These are phyloP conservation scores for Neurospora cerealis DNA, from an alignment of 495 filamentous ascomycete genomes.

Conservation along the genomic window DNA sequence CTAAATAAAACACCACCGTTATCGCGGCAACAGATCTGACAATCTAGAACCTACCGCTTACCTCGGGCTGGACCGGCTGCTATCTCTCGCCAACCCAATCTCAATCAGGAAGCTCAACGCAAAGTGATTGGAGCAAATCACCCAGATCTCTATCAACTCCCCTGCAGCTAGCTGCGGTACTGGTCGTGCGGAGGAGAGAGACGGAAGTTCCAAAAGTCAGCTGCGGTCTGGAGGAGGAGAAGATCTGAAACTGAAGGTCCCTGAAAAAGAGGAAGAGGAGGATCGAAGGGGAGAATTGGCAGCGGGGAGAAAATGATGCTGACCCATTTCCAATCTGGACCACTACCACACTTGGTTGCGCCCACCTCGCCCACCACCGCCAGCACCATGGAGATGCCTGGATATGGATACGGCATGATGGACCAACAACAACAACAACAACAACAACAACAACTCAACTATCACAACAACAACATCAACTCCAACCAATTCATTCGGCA, in stretches of 20 bases:
- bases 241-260: neutral
- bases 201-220: neutral
- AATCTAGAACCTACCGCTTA: neutral
- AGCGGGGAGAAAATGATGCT: neutral
- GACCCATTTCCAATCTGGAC: neutral
- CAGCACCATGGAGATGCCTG: neutral
- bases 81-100: neutral
- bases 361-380: neutral
- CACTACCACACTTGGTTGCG: neutral
- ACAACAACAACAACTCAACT: neutral
- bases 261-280: neutral
- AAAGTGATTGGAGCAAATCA: neutral
- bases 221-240: neutral
- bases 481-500: neutral
- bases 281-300: neutral
- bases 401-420: neutral
- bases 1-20: neutral
- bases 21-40: neutral
- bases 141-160: neutral
- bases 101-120: neutral
- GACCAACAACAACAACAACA: neutral
- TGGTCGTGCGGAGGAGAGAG: neutral
- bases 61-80: neutral
- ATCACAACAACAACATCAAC: neutral
- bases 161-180: neutral